Evolutionary conservation across 176 grass and related monocot species (phyloP).

Genomic region (Paspalum vaginatum): DNA sequence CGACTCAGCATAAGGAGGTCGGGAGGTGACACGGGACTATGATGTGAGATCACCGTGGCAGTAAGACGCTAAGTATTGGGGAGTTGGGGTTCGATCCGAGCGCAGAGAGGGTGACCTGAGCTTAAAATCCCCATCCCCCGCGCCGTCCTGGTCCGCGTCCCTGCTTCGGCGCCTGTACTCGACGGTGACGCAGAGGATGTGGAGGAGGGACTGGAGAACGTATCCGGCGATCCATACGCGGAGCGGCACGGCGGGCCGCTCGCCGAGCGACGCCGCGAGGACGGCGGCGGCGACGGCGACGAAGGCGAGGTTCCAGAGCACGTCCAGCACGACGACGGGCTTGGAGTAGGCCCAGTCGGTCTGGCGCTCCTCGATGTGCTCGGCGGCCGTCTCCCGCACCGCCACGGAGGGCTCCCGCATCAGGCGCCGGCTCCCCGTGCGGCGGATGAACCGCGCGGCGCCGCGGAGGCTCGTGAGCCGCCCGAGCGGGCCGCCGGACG

Average conservation of each 20-base stretch:
- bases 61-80: background rate
- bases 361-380: constrained; percentile 78
- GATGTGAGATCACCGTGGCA: constrained; percentile 10
- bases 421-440: constrained; percentile 64
- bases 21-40: background rate
- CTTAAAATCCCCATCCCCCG: constrained; percentile 51
- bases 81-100: background rate
- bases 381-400: constrained; percentile 69
- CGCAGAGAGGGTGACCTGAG: constrained; percentile 46
- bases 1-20: background rate
- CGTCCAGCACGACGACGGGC: constrained; percentile 81
- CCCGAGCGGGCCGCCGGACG: constrained; percentile 27
- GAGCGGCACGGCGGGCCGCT: constrained; percentile 55
- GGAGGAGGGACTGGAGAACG: constrained; percentile 65
- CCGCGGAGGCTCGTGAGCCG: constrained; percentile 62
- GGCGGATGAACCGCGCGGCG: constrained; percentile 71
- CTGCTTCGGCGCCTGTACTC: constrained; percentile 58
- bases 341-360: constrained; percentile 90
- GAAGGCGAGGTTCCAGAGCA: constrained; percentile 81
- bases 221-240: constrained; percentile 63
- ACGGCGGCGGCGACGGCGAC: constrained; percentile 64
- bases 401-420: constrained; percentile 80
- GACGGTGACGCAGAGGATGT: constrained; percentile 63
- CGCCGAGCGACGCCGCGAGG: constrained; percentile 42
- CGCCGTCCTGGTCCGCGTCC: constrained; percentile 24